Percentiles rank a stretch among this genome's conserved stretches.
These are phyloP conservation scores for Phialophora macrospora DNA, from an alignment of 2,329 filamentous ascomycete genomes.

Conservation along the genomic window DNA sequence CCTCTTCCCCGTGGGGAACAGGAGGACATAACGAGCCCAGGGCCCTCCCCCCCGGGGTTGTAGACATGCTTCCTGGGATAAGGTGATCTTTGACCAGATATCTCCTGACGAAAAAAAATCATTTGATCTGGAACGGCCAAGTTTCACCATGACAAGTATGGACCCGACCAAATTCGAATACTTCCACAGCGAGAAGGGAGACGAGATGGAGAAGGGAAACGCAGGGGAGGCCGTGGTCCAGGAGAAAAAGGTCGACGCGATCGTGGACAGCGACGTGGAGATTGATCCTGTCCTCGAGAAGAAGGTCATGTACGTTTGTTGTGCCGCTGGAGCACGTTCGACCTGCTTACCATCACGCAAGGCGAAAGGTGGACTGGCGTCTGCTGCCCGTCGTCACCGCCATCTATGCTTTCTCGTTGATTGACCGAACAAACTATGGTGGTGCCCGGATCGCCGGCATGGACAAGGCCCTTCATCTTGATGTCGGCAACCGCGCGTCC, in stretches of 20 bases:
- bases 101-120: not conserved
- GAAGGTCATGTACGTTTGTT: not conserved
- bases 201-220: not conserved
- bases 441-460: constrained; percentile 42
- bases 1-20: not conserved
- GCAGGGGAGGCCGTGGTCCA: not conserved
- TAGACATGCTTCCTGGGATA: not conserved
- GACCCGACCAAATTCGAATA: not conserved
- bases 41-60: not conserved
- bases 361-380: constrained; percentile 38
- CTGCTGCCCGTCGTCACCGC: constrained; percentile 41
- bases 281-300: constrained; percentile 2
- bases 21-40: not conserved
- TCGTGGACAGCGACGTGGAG: not conserved
- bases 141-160: not conserved
- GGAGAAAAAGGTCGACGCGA: not conserved
- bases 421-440: constrained; percentile 33
- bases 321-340: not conserved
- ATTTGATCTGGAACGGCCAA: not conserved
- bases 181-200: not conserved
- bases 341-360: not conserved
- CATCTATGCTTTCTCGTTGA: constrained; percentile 29
- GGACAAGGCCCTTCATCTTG: constrained; percentile 41
- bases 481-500: constrained; percentile 41
- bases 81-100: not conserved